phyloP scores from a whole-genome alignment of 768 basidiomycete species.

The Lyophyllum shimeji region DNA sequence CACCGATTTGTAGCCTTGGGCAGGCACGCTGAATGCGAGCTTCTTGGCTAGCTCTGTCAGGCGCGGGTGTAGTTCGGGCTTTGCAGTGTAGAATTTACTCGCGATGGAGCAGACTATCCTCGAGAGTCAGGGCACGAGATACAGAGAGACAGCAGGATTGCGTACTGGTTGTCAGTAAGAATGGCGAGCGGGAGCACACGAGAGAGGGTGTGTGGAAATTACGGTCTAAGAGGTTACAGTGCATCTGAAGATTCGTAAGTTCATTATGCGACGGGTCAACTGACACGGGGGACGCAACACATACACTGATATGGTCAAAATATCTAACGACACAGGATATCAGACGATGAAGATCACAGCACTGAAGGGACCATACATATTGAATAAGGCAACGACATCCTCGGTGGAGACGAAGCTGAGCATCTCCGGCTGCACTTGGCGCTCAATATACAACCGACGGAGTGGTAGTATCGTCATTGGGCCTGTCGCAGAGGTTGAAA shows the following conservation, averaged over 20 bases:
- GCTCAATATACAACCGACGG: slow-evolving; percentile 80
- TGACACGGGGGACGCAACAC: slow-evolving; percentile 20
- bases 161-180: slow-evolving; percentile 89
- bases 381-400: slow-evolving; percentile 88
- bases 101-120: slow-evolving; percentile 89
- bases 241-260: slow-evolving; percentile 48
- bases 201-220: slow-evolving; percentile 93
- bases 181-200: slow-evolving; percentile 92
- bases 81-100: slow-evolving; percentile 81
- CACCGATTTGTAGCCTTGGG: slow-evolving; percentile 86
- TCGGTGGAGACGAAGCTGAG: slow-evolving; percentile 83
- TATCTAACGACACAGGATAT: slow-evolving; percentile 41
- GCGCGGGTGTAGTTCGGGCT: slow-evolving; percentile 78
- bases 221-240: slow-evolving; percentile 78
- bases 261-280: slow-evolving; percentile 10
- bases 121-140: neutral
- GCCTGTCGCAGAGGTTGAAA: slow-evolving; percentile 39
- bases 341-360: slow-evolving; percentile 9
- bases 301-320: slow-evolving; percentile 74
- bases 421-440: slow-evolving; percentile 92
- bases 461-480: slow-evolving; percentile 89
- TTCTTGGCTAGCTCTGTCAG: slow-evolving; percentile 83
- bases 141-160: slow-evolving; percentile 20
- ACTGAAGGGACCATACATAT: slow-evolving; percentile 60
- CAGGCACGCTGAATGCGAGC: slow-evolving; percentile 85